Conservation (phyloP, 371 early-diverging fungal species). For the Mucor ambiguus region DNA sequence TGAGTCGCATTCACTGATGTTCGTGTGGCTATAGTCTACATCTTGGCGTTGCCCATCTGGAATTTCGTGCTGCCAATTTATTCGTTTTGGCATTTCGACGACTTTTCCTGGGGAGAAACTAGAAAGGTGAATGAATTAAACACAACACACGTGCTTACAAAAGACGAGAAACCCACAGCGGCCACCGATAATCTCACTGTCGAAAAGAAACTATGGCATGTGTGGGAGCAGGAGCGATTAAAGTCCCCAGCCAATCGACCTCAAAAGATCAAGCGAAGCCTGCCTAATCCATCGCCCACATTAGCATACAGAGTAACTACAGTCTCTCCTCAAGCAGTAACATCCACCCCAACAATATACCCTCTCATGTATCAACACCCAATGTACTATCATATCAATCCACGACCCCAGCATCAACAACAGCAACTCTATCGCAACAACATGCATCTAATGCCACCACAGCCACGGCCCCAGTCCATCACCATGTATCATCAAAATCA, state of each 20-base stretch:
- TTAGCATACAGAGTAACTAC: neutral
- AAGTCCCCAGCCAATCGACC: neutral
- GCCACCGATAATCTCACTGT: conserved; percentile 35
- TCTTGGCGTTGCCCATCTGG: conserved; percentile 94
- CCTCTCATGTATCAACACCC: neutral
- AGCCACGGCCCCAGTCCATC: neutral
- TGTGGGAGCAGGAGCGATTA: conserved; percentile 4
- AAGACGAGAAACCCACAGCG: conserved; percentile 70
- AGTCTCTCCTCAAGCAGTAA: neutral
- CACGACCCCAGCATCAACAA: neutral
- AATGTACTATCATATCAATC: neutral
- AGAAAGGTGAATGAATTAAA: conserved; percentile 77
- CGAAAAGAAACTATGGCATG: conserved; percentile 6
- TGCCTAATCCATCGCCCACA: neutral
- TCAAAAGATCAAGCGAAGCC: neutral
- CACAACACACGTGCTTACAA: conserved; percentile 42
- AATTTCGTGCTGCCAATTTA: conserved; percentile 95
- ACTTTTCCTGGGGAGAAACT: conserved; percentile 98
- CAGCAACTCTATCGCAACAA: neutral
- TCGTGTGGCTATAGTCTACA: conserved; percentile 65
- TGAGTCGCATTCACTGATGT: neutral
- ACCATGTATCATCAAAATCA: neutral
- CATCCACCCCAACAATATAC: neutral
- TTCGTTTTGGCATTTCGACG: conserved; percentile 99
- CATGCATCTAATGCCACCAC: neutral